Conservation (phyloP, 2,329 filamentous ascomycete species). For the Diaporthe longicolla region DNA sequence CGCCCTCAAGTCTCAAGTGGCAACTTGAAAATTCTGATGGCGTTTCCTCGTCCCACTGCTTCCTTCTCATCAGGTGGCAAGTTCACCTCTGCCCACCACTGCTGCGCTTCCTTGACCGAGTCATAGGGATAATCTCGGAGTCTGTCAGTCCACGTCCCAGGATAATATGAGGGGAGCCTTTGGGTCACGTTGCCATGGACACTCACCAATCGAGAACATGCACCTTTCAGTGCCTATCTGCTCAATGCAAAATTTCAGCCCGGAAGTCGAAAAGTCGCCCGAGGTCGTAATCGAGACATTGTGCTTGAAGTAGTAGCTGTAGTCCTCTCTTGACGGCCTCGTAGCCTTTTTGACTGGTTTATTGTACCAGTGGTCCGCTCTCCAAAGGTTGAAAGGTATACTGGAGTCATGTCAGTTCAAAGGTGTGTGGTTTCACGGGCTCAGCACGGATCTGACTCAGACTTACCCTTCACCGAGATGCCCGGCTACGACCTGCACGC, state of each 20-base stretch:
- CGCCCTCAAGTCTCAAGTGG: slow-evolving; percentile 45
- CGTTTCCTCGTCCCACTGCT: slow-evolving; percentile 49
- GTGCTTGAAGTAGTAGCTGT: slow-evolving; percentile 56
- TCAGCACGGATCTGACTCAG: not conserved
- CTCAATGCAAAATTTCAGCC: slow-evolving; percentile 57
- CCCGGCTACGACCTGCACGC: slow-evolving; percentile 58
- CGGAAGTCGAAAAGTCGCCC: slow-evolving; percentile 57
- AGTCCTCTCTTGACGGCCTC: slow-evolving; percentile 56
- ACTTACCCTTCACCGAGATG: slow-evolving; percentile 59
- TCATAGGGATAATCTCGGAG: slow-evolving; percentile 54
- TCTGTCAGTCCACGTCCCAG: slow-evolving; percentile 28
- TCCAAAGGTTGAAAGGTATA: slow-evolving; percentile 59
- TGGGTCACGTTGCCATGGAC: not conserved
- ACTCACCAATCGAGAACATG: slow-evolving; percentile 57
- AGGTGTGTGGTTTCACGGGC: not conserved
- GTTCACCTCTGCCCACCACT: slow-evolving; percentile 52
- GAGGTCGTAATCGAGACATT: slow-evolving; percentile 60
- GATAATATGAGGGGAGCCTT: too few species aligned
- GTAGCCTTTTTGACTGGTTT: slow-evolving; percentile 56
- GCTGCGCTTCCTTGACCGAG: slow-evolving; percentile 50
- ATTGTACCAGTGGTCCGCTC: slow-evolving; percentile 60
- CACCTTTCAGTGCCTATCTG: slow-evolving; percentile 56
- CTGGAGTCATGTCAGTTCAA: slow-evolving; percentile 44
- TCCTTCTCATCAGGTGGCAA: slow-evolving; percentile 49
- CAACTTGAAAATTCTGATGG: slow-evolving; percentile 53